Base-by-base conservation (phyloP, 139 green algal genomes). In the Chlorella sp. region DNA sequence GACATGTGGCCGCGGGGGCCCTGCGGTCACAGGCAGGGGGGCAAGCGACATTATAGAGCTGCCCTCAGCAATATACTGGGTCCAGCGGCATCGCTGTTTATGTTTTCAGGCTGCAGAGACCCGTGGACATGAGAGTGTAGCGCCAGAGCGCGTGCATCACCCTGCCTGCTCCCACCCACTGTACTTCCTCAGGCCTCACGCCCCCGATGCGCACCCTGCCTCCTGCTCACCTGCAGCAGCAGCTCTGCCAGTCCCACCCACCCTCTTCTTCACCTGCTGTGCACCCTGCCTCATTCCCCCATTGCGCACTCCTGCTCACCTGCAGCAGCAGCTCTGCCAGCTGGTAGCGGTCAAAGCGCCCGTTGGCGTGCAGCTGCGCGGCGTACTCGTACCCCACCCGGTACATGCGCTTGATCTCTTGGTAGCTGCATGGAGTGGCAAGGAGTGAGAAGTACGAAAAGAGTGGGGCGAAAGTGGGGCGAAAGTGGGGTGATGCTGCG, bases 351-450 rank as follows among this genome's bases (percentile, higher is more conserved):
- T 82, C 77, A 31, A 82, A 78, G 49, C 64, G 61, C 1, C 77
- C 72, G 35, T 78, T 33, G 5, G 69, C 64, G 27, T 78, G 72
- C 71, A 82, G 34, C 14, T 27, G 26, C 32, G 64, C 49, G 2
- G 77, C 77, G 64, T 83, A 87, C 30, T 78, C 51, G 33, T 84
- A 84, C 2, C 82, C 82, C 26, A 83, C 61, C 66, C 76, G 49
- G 32, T 79, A 81, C 62, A 84, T 83, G 49, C 78, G 76, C 31
- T 64, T 62, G 61, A 87, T 75, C 70, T 84, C 72, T n/a, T n/a
- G n/a, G n/a, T n/a, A n/a, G n/a, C n/a, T n/a, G n/a, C n/a, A n/a
- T n/a, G n/a, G n/a, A n/a, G n/a, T n/a, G n/a, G n/a, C n/a, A n/a
- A n/a, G n/a, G n/a, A n/a, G n/a, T n/a, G n/a, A n/a, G n/a, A n/a